These are phyloP conservation scores for Epichloe gansuensis DNA, from an alignment of 2,329 filamentous ascomycete species.

Conservation along the genomic window DNA sequence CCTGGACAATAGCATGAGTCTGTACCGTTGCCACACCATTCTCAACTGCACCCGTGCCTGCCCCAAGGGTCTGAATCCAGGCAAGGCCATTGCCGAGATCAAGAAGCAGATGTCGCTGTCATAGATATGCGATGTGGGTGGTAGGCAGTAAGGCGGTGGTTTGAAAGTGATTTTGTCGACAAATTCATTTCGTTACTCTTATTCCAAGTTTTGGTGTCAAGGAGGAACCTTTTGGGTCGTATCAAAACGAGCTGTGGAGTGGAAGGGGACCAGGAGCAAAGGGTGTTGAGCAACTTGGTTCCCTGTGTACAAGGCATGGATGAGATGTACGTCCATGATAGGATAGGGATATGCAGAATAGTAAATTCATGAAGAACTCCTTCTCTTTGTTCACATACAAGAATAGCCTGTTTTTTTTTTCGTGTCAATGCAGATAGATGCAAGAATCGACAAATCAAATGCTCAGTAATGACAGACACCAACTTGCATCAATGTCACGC, in stretches of 20 bases:
- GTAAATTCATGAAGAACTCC: neutral
- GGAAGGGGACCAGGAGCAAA: neutral
- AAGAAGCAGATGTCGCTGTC: slow-evolving; percentile 83
- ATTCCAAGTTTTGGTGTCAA: neutral
- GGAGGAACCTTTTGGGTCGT: neutral
- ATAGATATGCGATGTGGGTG: neutral
- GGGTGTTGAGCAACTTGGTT: slow-evolving; percentile 1
- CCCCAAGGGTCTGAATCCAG: slow-evolving; percentile 96
- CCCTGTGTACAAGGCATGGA: slow-evolving; percentile 5
- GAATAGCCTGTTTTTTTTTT: too few species aligned
- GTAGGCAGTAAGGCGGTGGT: neutral
- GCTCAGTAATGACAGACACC: too few species aligned
- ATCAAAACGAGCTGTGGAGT: neutral
- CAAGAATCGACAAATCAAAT: neutral
- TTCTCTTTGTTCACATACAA: slow-evolving; percentile 3
- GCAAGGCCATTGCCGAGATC: slow-evolving; percentile 88
- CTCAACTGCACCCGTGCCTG: slow-evolving; percentile 97
- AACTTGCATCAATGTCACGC: too few species aligned
- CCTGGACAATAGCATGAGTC: slow-evolving; percentile 95
- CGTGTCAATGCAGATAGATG: neutral
- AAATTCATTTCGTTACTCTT: neutral
- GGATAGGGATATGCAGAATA: slow-evolving; percentile 1
- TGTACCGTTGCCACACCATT: slow-evolving; percentile 99
- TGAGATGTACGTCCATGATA: slow-evolving; percentile 6
- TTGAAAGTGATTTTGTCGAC: neutral